These are phyloP conservation scores for Austroboletus rostrupii DNA, from an alignment of 1,284 basidiomycete species.

Conservation along the genomic window DNA sequence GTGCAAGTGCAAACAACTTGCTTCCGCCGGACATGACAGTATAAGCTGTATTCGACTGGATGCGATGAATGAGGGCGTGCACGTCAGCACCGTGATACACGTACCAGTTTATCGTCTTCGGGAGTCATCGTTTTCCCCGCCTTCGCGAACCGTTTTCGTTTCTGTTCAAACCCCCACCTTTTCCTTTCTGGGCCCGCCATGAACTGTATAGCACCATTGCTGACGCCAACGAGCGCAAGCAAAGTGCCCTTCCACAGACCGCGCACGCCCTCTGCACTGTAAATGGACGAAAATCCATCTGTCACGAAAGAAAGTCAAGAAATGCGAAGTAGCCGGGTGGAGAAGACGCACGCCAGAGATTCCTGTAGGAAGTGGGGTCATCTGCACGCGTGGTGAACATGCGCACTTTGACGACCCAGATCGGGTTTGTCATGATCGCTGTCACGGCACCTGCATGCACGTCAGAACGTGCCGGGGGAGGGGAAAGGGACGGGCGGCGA, in stretches of 20 bases:
- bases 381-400: slow-evolving; percentile 85
- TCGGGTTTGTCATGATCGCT: slow-evolving; percentile 93
- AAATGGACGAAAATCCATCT: slow-evolving; percentile 79
- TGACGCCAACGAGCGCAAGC: slow-evolving; percentile 89
- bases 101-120: slow-evolving; percentile 80
- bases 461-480: slow-evolving; percentile 11
- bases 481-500: slow-evolving; percentile 39
- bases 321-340: background rate
- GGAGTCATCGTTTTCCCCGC: slow-evolving; percentile 64
- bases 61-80: background rate
- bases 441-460: slow-evolving; percentile 76
- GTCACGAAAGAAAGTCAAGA: background rate
- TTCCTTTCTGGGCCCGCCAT: slow-evolving; percentile 97
- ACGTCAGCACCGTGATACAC: slow-evolving; percentile 26
- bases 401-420: slow-evolving; percentile 98
- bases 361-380: slow-evolving; percentile 70
- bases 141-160: slow-evolving; percentile 54
- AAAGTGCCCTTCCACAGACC: slow-evolving; percentile 89
- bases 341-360: slow-evolving; percentile 66
- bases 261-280: slow-evolving; percentile 67
- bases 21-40: slow-evolving; percentile 89
- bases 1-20: slow-evolving; percentile 80
- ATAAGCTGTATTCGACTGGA: slow-evolving; percentile 87
- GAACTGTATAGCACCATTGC: slow-evolving; percentile 95
- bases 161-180: slow-evolving; percentile 78